Conservation (phyloP, 2,329 filamentous ascomycete species). For the Neoscytalidium dimidiatum region DNA sequence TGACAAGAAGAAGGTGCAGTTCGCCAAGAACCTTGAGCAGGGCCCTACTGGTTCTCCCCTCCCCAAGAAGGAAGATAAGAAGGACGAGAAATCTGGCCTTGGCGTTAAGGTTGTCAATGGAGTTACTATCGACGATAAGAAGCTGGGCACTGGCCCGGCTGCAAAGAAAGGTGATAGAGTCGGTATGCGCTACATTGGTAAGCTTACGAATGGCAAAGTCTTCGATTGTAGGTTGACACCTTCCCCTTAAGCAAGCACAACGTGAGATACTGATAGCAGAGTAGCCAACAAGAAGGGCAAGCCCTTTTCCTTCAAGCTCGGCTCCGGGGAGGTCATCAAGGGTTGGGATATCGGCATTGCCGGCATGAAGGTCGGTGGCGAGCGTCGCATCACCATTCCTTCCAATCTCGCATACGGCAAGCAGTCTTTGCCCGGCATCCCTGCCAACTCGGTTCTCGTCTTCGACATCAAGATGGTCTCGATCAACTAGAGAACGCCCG, state of each 20-base stretch:
- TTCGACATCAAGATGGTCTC: slow-evolving; percentile 71
- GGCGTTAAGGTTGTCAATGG: slow-evolving; percentile 81
- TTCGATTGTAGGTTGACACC: slow-evolving; percentile 88
- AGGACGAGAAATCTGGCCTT: slow-evolving; percentile 52
- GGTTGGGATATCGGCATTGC: slow-evolving; percentile 95
- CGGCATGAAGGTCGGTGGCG: slow-evolving; percentile 91
- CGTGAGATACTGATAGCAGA: slow-evolving; percentile 28
- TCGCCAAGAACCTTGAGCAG: slow-evolving; percentile 98
- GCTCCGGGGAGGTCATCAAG: slow-evolving; percentile 95
- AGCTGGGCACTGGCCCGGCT: slow-evolving; percentile 78
- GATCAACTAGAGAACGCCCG: slow-evolving; percentile 41
- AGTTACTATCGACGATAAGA: slow-evolving; percentile 94
- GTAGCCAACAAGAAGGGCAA: slow-evolving; percentile 97
- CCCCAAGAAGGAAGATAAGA: slow-evolving; percentile 45
- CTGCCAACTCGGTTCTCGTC: slow-evolving; percentile 83
- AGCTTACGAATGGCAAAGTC: slow-evolving; percentile 86
- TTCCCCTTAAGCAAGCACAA: too few relatives aligned
- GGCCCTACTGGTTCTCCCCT: slow-evolving; percentile 68
- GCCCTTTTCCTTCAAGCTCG: slow-evolving; percentile 94
- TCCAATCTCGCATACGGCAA: slow-evolving; percentile 86
- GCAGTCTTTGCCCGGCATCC: slow-evolving; percentile 80
- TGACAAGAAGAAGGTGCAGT: slow-evolving; percentile 94
- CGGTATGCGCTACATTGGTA: slow-evolving; percentile 97
- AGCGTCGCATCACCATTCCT: slow-evolving; percentile 90
- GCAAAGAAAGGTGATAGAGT: slow-evolving; percentile 91